These are phyloP conservation scores for Acanthamoeba castellanii DNA, from an alignment of 208 protist genomes.

Conservation along the genomic window DNA sequence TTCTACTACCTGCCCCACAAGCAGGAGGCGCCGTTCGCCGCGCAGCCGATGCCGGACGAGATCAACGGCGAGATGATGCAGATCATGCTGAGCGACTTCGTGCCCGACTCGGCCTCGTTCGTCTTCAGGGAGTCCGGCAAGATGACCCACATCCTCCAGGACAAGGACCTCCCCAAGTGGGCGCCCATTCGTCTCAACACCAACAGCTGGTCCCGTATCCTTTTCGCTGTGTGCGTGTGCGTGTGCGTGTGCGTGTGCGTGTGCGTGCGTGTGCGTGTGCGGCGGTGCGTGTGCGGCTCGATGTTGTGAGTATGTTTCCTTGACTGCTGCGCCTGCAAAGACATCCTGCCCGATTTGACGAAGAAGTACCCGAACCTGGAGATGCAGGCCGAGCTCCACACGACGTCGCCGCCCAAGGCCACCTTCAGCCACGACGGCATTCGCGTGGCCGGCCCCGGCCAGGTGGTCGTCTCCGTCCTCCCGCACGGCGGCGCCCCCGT, in stretches of 20 bases:
- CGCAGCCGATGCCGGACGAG: conserved; percentile 20
- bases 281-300: too few relatives aligned
- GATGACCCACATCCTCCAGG: neutral
- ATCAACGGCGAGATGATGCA: conserved; percentile 49
- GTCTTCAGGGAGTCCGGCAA: conserved; percentile 17
- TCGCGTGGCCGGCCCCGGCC: neutral
- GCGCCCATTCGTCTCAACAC: conserved; percentile 44
- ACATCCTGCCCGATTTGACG: neutral
- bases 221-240: neutral
- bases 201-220: neutral
- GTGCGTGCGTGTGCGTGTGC: neutral
- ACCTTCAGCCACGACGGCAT: conserved; percentile 10
- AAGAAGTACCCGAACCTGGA: conserved; percentile 53
- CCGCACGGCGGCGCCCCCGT: too few relatives aligned
- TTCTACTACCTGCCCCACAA: conserved; percentile 36
- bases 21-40: conserved; percentile 30
- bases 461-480: too few relatives aligned
- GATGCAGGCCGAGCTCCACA: neutral
- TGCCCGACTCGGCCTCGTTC: conserved; percentile 4
- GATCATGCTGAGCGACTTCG: conserved; percentile 36
- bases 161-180: conserved; percentile 8
- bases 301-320: neutral
- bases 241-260: too few relatives aligned
- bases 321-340: neutral
- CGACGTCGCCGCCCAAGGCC: neutral